These are phyloP conservation scores for Acacia confusa DNA, from an alignment of 306 rosid species.

Conservation along the genomic window DNA sequence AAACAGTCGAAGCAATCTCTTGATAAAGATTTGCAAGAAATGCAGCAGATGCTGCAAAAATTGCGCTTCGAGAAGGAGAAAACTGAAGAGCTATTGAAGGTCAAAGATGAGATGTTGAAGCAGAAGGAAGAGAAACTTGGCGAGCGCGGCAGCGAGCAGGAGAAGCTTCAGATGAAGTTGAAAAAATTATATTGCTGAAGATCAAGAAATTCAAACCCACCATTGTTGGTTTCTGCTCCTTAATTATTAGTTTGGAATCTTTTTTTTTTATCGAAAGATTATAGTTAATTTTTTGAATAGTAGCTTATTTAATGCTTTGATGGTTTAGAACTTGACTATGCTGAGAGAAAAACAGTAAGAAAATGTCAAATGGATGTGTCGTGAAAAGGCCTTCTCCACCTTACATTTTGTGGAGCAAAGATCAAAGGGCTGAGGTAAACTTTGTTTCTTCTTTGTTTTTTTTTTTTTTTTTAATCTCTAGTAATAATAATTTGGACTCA, in stretches of 20 bases:
- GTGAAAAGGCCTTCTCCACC: slow-evolving; percentile 86
- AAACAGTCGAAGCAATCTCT: slow-evolving; percentile 55
- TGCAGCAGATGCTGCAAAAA: slow-evolving; percentile 71
- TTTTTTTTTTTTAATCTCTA: not conserved
- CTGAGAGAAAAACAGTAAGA: slow-evolving; percentile 59
- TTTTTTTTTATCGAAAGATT: not conserved
- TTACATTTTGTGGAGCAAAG: slow-evolving; percentile 84
- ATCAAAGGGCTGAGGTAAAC: slow-evolving; percentile 80
- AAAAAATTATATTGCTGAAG: slow-evolving; percentile 82
- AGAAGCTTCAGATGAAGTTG: slow-evolving; percentile 75
- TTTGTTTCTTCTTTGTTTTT: not conserved
- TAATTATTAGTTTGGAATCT: not conserved
- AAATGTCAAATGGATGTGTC: slow-evolving; percentile 53
- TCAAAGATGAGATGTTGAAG: slow-evolving; percentile 69
- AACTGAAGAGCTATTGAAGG: slow-evolving; percentile 75
- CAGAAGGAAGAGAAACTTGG: slow-evolving; percentile 71
- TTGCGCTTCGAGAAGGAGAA: slow-evolving; percentile 79
- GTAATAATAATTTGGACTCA: not conserved
- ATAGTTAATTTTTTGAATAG: too few relatives aligned
- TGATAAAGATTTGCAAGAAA: slow-evolving; percentile 71
- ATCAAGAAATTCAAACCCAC: slow-evolving; percentile 88
- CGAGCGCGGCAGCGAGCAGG: slow-evolving; percentile 52
- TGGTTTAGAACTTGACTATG: slow-evolving; percentile 56
- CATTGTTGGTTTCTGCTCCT: slow-evolving; percentile 46
- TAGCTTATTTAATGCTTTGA: not conserved